phyloP scores from a whole-genome alignment of 2,329 filamentous ascomycete species.

The Diaporthe caulivora region DNA sequence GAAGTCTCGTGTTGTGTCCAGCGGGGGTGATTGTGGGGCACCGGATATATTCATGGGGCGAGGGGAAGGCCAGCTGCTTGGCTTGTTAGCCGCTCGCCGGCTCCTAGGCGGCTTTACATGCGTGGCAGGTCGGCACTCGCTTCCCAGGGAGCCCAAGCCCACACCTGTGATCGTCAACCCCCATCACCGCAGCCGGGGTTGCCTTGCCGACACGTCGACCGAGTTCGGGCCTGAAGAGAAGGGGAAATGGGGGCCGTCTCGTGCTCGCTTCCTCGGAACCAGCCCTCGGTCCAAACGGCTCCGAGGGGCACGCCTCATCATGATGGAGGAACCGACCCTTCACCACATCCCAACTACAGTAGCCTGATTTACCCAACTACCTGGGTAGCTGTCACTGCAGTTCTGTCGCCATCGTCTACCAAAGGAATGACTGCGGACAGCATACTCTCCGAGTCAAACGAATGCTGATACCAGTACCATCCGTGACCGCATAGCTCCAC shows the following conservation, averaged over 20 bases:
- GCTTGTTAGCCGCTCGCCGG: conserved; percentile 8
- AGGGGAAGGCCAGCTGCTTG: not conserved
- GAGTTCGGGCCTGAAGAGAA: not conserved
- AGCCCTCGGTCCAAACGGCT: conserved; percentile 12
- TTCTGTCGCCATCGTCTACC: not conserved
- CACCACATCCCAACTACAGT: not conserved
- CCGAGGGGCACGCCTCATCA: conserved; percentile 1
- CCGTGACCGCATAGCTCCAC: not conserved
- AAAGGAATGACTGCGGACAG: not conserved
- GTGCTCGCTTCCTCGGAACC: not conserved
- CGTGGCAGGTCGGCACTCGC: conserved; percentile 22
- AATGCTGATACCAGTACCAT: not conserved
- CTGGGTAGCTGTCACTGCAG: not conserved
- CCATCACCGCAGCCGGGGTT: conserved; percentile 17
- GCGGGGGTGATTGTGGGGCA: conserved; percentile 3
- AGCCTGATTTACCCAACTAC: not conserved
- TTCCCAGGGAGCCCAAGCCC: not conserved
- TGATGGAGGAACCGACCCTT: not conserved
- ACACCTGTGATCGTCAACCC: not conserved
- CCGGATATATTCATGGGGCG: not conserved
- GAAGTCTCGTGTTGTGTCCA: not conserved
- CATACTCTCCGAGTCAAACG: not conserved
- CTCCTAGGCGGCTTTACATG: not conserved
- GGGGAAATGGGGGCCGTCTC: not conserved
- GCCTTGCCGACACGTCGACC: conserved; percentile 12